phyloP scores from a whole-genome alignment of 2,329 filamentous ascomycete genomes.

The Aureobasidium sp. region DNA sequence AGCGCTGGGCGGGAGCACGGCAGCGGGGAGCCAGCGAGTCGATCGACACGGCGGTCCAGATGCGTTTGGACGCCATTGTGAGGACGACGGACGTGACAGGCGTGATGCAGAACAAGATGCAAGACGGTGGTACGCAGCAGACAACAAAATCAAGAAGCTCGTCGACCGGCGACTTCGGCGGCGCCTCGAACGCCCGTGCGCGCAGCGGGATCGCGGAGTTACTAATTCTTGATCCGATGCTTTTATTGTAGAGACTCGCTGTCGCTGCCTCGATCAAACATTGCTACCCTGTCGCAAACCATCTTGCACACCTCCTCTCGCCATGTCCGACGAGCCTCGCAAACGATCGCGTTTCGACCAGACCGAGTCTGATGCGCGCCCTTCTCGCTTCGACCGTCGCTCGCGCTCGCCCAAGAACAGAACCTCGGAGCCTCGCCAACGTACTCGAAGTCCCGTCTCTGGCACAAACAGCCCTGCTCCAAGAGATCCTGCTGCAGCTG shows the following conservation, averaged over 20 bases:
- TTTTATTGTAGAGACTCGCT: neutral
- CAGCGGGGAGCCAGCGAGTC: constrained; percentile 10
- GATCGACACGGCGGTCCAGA: constrained; percentile 17
- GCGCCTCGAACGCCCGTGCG: neutral
- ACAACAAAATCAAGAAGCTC: constrained; percentile 1
- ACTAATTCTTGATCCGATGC: neutral
- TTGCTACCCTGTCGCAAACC: constrained; percentile 13
- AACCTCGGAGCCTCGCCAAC: constrained; percentile 53
- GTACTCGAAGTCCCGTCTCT: constrained; percentile 72
- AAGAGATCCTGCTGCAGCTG: constrained; percentile 63
- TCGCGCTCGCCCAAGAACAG: constrained; percentile 71
- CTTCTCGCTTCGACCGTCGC: constrained; percentile 83
- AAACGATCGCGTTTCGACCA: constrained; percentile 95
- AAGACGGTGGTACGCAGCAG: neutral
- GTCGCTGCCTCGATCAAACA: neutral
- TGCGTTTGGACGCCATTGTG: constrained; percentile 31
- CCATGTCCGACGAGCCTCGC: constrained; percentile 72
- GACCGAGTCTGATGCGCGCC: constrained; percentile 62
- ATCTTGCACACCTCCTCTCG: neutral
- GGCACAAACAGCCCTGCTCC: constrained; percentile 40
- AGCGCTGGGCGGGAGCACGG: neutral
- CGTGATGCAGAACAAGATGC: neutral
- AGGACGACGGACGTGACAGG: neutral
- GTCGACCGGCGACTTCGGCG: constrained; percentile 3
- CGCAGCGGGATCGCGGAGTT: neutral